These are phyloP conservation scores for Apiospora koreana DNA, from an alignment of 2,329 filamentous ascomycete species.

Conservation along the genomic window DNA sequence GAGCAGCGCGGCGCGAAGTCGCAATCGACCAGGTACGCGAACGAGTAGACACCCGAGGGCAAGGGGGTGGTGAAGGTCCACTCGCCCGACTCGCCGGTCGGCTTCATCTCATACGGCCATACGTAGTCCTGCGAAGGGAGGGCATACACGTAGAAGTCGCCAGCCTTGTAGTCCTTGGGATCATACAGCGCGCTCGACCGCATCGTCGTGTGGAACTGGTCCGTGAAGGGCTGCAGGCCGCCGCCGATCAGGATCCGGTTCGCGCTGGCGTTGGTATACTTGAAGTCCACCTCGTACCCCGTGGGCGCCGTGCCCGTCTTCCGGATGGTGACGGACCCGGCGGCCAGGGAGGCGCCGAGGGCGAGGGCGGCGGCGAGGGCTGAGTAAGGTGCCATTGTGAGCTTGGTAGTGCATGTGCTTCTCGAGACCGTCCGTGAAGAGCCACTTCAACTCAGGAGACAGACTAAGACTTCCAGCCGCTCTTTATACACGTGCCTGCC, in stretches of 20 bases:
- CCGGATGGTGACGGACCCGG: slow-evolving; percentile 11
- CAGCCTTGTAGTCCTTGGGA: slow-evolving; percentile 28
- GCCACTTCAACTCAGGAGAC: neutral
- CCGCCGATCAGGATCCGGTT: slow-evolving; percentile 23
- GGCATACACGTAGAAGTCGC: slow-evolving; percentile 28
- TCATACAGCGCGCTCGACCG: slow-evolving; percentile 24
- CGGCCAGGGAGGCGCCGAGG: neutral
- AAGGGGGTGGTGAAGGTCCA: slow-evolving; percentile 31
- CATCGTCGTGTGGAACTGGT: slow-evolving; percentile 29
- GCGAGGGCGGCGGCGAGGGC: neutral
- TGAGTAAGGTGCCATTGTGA: neutral
- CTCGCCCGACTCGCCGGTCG: slow-evolving; percentile 17
- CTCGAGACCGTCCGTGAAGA: neutral
- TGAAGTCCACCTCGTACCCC: slow-evolving; percentile 14
- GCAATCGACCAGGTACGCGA: slow-evolving; percentile 29
- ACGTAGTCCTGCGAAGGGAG: slow-evolving; percentile 17
- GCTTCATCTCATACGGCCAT: slow-evolving; percentile 31
- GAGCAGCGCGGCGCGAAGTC: slow-evolving; percentile 26
- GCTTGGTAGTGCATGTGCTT: neutral
- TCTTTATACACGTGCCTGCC: neutral
- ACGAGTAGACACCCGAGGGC: slow-evolving; percentile 27
- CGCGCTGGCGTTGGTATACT: slow-evolving; percentile 13
- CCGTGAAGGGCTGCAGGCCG: slow-evolving; percentile 27
- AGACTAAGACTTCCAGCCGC: neutral
- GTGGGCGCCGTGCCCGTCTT: slow-evolving; percentile 13